Conservation (phyloP, 805 yeast genomes). For the Saccharomycopsis sp. region DNA sequence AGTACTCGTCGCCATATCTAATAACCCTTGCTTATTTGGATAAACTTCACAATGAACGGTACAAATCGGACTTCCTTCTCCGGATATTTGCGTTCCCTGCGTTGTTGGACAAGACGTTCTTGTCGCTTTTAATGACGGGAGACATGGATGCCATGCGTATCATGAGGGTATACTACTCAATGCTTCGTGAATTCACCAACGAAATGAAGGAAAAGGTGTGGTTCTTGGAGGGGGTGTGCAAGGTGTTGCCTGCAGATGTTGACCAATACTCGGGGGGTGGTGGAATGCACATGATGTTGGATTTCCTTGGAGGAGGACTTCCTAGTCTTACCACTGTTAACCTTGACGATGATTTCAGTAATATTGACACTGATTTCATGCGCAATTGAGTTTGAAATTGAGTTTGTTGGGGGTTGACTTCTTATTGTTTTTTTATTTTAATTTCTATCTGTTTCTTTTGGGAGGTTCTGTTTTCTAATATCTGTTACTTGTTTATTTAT, state of each 20-base stretch:
- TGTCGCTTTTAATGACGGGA: constrained; percentile 73
- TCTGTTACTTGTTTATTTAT: neutral
- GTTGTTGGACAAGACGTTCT: constrained; percentile 70
- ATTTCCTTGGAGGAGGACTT: constrained; percentile 67
- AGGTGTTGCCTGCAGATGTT: constrained; percentile 84
- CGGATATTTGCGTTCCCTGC: constrained; percentile 93
- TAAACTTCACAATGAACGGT: constrained; percentile 72
- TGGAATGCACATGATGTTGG: constrained; percentile 89
- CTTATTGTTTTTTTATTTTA: neutral
- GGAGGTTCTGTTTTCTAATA: too few relatives aligned
- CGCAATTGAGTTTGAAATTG: neutral
- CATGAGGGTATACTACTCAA: constrained; percentile 80
- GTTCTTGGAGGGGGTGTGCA: constrained; percentile 89
- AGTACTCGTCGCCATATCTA: constrained; percentile 74
- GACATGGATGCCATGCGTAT: constrained; percentile 86
- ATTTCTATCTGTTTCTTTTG: too few relatives aligned
- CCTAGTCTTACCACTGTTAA: constrained; percentile 38
- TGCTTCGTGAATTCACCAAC: constrained; percentile 72
- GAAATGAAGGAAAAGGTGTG: constrained; percentile 88
- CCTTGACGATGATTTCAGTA: constrained; percentile 4
- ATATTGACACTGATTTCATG: constrained; percentile 9
- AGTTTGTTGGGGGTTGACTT: too few relatives aligned
- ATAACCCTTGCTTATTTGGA: constrained; percentile 83
- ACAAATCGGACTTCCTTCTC: constrained; percentile 78
- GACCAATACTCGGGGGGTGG: constrained; percentile 89